Evolutionary conservation across 805 yeast species (phyloP), one percentile per base, ranked within the genome.

Genomic region (Isabelozyma pseudorhagii): DNA sequence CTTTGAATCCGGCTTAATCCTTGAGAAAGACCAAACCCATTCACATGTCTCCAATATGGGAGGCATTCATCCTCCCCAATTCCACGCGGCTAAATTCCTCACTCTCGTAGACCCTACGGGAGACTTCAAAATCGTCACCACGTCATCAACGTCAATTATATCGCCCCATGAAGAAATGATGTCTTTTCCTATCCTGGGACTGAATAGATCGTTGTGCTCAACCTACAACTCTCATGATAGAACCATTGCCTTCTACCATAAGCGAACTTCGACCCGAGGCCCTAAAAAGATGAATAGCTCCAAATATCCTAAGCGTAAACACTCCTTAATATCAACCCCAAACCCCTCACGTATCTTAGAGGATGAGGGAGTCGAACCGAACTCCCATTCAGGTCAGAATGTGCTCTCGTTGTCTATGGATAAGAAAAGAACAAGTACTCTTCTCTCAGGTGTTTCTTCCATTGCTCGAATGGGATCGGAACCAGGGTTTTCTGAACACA

Each of bases 101-200:
- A 83, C 96, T 0, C 62, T 90, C 50, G 75, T 83, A 1, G 96
- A 89, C 61, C 93, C 96, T 0, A 68, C 86, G 52, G 80, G 82
- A 2, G 94, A 89, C 4, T 75, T 88, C 49, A 90, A 96, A 2
- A 70, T 82, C 4, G 79, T 90, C 4, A 82, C 83, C 0, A 83
- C 93, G 0, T 82, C 90, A 0, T 82, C 91, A 1, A 83, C 87
- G 0, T 79, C 89, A 0, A 79, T 82, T 2, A 79, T 88, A 28
- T 75, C 87, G 0, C 64, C 80, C 2, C 68, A 72, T 44, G 94
- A 87, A 58, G 77, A 75, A 46, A 61, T 87, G 29, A 59, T 85
- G 25, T 66, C 72, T 38, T 85, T 84, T 58, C 91, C 90, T 0
- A 50, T 54, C 5, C 49, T 60, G 3, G 64, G 77, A 11, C 51